phyloP scores from a whole-genome alignment of 2,329 filamentous ascomycete genomes.

The Kalmusia sp. region DNA sequence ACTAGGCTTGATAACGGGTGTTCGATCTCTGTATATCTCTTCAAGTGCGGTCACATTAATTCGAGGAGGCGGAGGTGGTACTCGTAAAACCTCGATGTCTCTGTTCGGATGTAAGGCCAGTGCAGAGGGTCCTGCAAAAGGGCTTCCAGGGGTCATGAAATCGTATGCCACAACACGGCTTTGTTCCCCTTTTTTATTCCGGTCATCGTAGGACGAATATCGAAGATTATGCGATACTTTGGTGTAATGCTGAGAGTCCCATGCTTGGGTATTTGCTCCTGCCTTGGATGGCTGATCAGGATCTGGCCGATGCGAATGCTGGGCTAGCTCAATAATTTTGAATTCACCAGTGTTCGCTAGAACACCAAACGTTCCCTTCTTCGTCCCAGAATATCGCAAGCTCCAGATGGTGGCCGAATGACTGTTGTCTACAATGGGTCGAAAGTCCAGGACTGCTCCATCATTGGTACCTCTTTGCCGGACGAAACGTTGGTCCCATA shows the following conservation, averaged over 20 bases:
- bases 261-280: constrained; percentile 36
- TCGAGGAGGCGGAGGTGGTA: constrained; percentile 52
- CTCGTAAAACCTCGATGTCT: constrained; percentile 57
- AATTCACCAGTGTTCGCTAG: constrained; percentile 66
- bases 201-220: constrained; percentile 55
- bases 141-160: constrained; percentile 59
- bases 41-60: constrained; percentile 53
- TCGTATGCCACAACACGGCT: constrained; percentile 66
- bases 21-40: constrained; percentile 49
- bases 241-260: constrained; percentile 54
- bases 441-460: constrained; percentile 64
- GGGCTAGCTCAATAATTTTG: constrained; percentile 62
- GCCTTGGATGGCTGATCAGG: constrained; percentile 27
- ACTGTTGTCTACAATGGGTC: constrained; percentile 59
- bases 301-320: constrained; percentile 51
- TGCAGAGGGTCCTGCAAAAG: constrained; percentile 57
- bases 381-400: constrained; percentile 65
- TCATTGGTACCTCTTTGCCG: constrained; percentile 35
- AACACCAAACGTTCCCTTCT: constrained; percentile 64
- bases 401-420: constrained; percentile 65
- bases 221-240: constrained; percentile 51
- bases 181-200: constrained; percentile 53
- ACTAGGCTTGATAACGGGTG: constrained; percentile 39
- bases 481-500: constrained; percentile 75
- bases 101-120: constrained; percentile 62